Evolutionary conservation across 352 stramenopile species (phyloP), one percentile per base, ranked within the genome.

Genomic region (Phytophthora pseudosyringae): DNA sequence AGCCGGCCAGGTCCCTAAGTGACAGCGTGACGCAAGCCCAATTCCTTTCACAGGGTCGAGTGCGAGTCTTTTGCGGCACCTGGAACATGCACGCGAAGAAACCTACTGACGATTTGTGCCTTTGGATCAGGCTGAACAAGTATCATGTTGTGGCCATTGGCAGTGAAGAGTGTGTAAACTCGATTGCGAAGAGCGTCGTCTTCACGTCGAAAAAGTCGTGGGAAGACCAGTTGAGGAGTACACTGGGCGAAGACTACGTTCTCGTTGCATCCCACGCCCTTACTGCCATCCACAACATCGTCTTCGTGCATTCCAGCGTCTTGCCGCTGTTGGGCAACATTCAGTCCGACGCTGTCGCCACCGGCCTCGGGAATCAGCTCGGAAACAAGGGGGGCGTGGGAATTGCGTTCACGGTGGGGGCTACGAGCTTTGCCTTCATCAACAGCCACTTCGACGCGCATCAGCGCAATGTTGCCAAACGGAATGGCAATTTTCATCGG

Each of bases 311-410:
- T 63, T 80, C 85, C 15, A 94, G 86, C 57, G 41, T 95, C 25
- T 66, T 96, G 11, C 84, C 89, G 25, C 63, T 97, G 36, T 64
- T 98, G 7, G 78, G 84, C 18, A 83, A 97, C 32, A 82, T 99
- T 32, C 83, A 97, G 60, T 90, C 88, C 11, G 81, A 97, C 46
- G 87, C 87, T 33, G 92, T 99, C 5, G 91, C 96, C 0, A 98
- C 94, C 26, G 96, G 96, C 0, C 81, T 98, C 31, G 94, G 92
- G 0, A 98, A 98, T 59, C 87, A 98, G 9, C 79, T 99, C 16
- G 93, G 97, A 40, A 99, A 99, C 71, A 99, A 99, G 69, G 96
- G 86, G 50, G 94, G 91, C n/a, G 95, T 98, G 16, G 93, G 88
- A 18, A 86, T 98, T 10, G 93, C 93, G 18, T 83, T 98, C 53